Conservation (phyloP, 2,329 filamentous ascomycete species). For the Colletotrichum chrysophilum region DNA sequence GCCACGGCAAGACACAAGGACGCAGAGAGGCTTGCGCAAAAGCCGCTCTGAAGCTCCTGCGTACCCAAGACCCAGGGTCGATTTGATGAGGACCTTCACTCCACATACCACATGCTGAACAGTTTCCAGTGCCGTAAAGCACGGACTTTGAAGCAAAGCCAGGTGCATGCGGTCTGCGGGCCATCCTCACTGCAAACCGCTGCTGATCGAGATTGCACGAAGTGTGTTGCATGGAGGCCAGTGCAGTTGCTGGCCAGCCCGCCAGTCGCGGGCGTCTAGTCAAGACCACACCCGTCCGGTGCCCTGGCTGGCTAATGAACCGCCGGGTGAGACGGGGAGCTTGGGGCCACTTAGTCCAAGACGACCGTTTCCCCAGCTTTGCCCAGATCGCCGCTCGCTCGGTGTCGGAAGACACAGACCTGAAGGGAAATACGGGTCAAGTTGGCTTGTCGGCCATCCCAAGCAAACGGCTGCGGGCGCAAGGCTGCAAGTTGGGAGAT, state of each 20-base stretch:
- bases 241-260: background rate
- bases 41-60: conserved; percentile 3
- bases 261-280: background rate
- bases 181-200: background rate
- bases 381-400: background rate
- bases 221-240: background rate
- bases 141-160: background rate
- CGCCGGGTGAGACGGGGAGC: background rate
- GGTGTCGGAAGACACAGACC: background rate
- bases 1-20: conserved; percentile 15
- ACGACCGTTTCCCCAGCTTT: background rate
- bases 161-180: background rate
- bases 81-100: conserved; percentile 9
- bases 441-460: background rate
- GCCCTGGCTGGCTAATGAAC: background rate
- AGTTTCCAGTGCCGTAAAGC: background rate
- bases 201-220: background rate
- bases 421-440: background rate
- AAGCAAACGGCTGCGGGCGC: background rate
- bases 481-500: background rate
- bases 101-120: conserved; percentile 9
- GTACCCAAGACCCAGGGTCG: background rate
- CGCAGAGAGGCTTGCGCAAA: background rate
- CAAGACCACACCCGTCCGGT: background rate
- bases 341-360: background rate